Evolutionary conservation across 176 grass and related monocot species (phyloP), one percentile per base, ranked within the genome.

Genomic region (Cymbopogon citratus): DNA sequence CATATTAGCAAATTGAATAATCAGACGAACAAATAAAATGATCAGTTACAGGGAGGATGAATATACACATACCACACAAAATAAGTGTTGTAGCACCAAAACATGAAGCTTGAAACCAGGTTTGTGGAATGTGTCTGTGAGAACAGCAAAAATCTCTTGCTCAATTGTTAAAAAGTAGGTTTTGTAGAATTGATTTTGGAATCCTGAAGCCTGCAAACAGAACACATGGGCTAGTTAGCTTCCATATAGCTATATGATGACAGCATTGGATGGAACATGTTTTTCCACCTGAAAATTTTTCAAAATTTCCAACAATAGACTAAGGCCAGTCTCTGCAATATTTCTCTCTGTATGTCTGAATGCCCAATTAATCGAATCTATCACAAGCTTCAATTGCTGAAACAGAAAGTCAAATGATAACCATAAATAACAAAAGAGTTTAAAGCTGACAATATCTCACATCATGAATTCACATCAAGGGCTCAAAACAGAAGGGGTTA

Each of bases 71-170:
- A 99, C 97, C 89, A 93, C 83, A 63, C 93, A 96, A 85, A 99
- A 96, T 62, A 99, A 89, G 79, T 93, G 93, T 72, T 99, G 97
- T n/a, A 99, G 89, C 57, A 99, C 97, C 79, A 92, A 85, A 61
- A 99, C 97, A 90, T 99, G 97, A 81, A 99, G 84, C 85, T 99
- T 99, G 74, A 99, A 99, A 18, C 97, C 97, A 21, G 97, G 97
- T 25, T 99, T 99, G 91, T 99, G 97, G 76, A 99, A 99, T 59
- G 97, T 94, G 66, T 99, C 97, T 5, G 97, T 99, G 43, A 99
- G 81, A 29, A 99, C 97, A 29, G 97, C 97, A 92, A 99, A 99
- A 33, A 93, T 94, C 84, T 99, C 97, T 91, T 99, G 97, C 73
- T 96, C 93, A 39, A 96, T 99, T 38, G 79, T 99, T 72, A 99